Conservation (phyloP, 2,329 filamentous ascomycete genomes). For the Purpureocillium lavendulum region DNA sequence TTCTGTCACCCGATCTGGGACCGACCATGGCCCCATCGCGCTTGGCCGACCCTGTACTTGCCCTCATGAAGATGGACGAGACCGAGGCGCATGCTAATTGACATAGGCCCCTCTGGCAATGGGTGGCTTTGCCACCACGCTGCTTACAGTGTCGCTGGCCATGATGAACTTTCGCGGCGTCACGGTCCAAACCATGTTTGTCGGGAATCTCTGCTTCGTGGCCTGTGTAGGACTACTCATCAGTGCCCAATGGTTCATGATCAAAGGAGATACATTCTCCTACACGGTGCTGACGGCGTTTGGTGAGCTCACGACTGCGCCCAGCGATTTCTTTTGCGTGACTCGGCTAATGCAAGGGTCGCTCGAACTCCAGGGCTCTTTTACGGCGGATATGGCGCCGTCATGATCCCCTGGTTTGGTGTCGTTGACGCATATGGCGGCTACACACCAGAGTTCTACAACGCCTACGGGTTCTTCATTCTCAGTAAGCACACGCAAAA, state of each 20-base stretch:
- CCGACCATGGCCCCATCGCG: too few relatives aligned
- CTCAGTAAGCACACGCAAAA: conserved; percentile 9
- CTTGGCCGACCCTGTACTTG: too few relatives aligned
- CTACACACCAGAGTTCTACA: conserved; percentile 16
- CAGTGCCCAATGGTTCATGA: conserved; percentile 19
- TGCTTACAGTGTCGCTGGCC: conserved; percentile 15
- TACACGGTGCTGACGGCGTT: conserved; percentile 19
- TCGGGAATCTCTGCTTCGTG: conserved; percentile 19
- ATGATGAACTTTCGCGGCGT: conserved; percentile 21
- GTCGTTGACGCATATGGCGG: conserved; percentile 17
- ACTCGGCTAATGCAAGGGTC: too few relatives aligned
- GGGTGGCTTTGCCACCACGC: conserved; percentile 19
- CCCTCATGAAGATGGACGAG: too few relatives aligned
- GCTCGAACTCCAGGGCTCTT: conserved; percentile 18
- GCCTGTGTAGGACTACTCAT: conserved; percentile 18
- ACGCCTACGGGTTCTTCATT: conserved; percentile 19
- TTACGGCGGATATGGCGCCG: conserved; percentile 18
- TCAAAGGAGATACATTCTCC: conserved; percentile 16
- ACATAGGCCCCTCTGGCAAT: conserved; percentile 16
- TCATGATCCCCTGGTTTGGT: conserved; percentile 14
- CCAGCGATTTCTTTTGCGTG: too few relatives aligned
- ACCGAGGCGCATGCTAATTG: too few relatives aligned
- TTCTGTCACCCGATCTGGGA: too few relatives aligned
- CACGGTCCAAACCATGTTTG: conserved; percentile 15
- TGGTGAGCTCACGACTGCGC: conserved; percentile 12